Evolutionary conservation across 352 stramenopile species (phyloP).

Genomic region (Pythium phragmiticola): DNA sequence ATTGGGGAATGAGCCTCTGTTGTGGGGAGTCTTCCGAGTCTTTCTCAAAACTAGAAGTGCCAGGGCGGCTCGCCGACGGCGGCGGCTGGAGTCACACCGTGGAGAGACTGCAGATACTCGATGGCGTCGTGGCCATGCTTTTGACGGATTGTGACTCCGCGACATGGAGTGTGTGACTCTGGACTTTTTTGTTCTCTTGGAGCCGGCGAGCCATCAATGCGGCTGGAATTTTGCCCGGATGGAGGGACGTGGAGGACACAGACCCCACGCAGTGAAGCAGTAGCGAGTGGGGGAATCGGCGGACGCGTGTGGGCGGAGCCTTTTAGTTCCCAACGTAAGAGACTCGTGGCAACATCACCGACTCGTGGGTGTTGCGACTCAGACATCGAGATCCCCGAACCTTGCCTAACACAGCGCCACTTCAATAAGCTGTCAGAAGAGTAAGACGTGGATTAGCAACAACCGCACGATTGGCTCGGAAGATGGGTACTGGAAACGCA

Average conservation of each 20-base stretch:
- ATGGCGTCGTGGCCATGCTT: background rate
- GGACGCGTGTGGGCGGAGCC: no score
- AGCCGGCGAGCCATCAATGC: background rate
- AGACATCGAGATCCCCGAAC: no score
- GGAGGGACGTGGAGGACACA: background rate
- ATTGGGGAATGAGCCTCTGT: background rate
- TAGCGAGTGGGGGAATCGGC: background rate
- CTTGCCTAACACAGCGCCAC: no score
- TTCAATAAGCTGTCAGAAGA: no score
- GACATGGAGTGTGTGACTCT: background rate
- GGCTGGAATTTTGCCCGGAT: background rate
- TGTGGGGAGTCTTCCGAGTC: background rate
- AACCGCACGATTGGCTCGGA: background rate
- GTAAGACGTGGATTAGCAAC: no score
- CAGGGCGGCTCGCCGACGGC: no score
- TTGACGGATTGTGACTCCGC: background rate
- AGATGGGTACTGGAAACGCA: background rate
- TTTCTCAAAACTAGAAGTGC: background rate
- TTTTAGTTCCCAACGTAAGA: no score
- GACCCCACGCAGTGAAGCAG: background rate
- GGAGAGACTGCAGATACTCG: no score
- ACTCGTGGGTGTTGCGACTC: no score
- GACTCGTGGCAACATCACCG: no score
- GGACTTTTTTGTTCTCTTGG: conserved; percentile 1
- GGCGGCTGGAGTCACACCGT: background rate